A percentile compares a stretch with the other conserved stretches of the same genome.
These are phyloP conservation scores for Pterulicium gracile DNA, from an alignment of 1,284 basidiomycete genomes.

Conservation along the genomic window DNA sequence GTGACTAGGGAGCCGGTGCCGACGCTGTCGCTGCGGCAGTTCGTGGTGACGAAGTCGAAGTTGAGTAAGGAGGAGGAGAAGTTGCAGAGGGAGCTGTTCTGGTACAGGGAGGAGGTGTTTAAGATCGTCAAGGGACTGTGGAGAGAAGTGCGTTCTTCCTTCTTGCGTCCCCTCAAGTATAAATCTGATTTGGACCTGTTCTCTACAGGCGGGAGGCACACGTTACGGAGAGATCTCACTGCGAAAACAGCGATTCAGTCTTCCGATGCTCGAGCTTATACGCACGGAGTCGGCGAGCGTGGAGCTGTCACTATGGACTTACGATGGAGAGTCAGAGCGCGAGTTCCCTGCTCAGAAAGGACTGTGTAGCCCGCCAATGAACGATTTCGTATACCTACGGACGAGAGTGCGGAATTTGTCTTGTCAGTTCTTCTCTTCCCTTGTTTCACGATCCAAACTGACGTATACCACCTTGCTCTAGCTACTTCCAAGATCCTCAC, in stretches of 20 bases:
- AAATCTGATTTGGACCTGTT: neutral
- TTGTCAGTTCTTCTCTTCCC: slow-evolving; percentile 26
- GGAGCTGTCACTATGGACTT: slow-evolving; percentile 39
- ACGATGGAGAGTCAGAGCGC: slow-evolving; percentile 19
- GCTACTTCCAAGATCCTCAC: slow-evolving; percentile 9
- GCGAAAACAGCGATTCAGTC: slow-evolving; percentile 63
- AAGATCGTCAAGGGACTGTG: slow-evolving; percentile 59
- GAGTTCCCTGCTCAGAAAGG: slow-evolving; percentile 20
- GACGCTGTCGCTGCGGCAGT: slow-evolving; percentile 81
- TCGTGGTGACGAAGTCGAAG: slow-evolving; percentile 72
- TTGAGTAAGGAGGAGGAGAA: slow-evolving; percentile 50
- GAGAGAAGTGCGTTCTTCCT: slow-evolving; percentile 57
- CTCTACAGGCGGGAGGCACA: slow-evolving; percentile 55
- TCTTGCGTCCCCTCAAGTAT: neutral
- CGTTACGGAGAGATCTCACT: slow-evolving; percentile 69
- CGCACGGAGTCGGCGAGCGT: slow-evolving; percentile 53
- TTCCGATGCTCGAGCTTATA: slow-evolving; percentile 67
- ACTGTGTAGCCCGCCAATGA: slow-evolving; percentile 36
- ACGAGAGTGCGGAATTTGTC: slow-evolving; percentile 50
- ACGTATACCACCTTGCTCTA: neutral
- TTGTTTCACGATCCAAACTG: neutral
- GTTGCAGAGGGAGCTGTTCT: slow-evolving; percentile 73
- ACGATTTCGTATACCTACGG: slow-evolving; percentile 49
- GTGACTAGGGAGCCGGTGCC: slow-evolving; percentile 64
- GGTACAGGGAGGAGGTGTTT: slow-evolving; percentile 86